Evolutionary conservation across 495 filamentous ascomycete genomes (phyloP), one percentile per base, ranked within the genome.

Genomic region (Lichenothelia convexa): DNA sequence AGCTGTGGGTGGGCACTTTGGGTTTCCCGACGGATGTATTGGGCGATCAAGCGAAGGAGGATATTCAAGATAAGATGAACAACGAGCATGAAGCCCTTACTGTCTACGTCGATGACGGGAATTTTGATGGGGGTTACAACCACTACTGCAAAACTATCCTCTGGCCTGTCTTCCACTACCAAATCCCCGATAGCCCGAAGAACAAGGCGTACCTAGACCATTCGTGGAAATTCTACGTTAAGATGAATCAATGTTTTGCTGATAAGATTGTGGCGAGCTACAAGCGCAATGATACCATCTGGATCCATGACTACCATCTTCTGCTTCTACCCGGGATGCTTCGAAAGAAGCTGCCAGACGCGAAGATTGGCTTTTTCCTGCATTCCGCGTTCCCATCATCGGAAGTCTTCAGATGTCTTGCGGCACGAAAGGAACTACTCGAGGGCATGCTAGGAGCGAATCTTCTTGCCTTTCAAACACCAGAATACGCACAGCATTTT

Each of bases 151-250:
- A 93, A 41, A 55, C 49, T 13, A 60, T 58, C 30, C 39, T 60
- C 3, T 62, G 53, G 51, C 57, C 56, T 5, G 83, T 93, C 23
- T 91, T 93, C 55, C 84, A 94, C 55, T 93, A 94, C 54, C 83
- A 91, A 54, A 89, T 93, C 42, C 86, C 86, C 2, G 86, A 93
- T 53, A 85, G 89, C 51, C 86, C 86, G 8, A 93, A 92, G 64
- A 93, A 82, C 71, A 93, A 93, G 61, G 86, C 86, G 0, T 94
- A 92, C 49, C 75, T 85, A 51, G 86, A 94, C 49, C 85, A 94
- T 47, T 93, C 84, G 1, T 94, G 83, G 83, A 69, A 82, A 46
- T 92, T 82, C 56, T 94, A 93, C 49, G 78, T 82, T 39, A 80
- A 78, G 27, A 61, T 93, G 46, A 93, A 93, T 58, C 75, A 85